Base-by-base conservation (phyloP, 2,329 filamentous ascomycete species). In the Alternaria brassicicola region DNA sequence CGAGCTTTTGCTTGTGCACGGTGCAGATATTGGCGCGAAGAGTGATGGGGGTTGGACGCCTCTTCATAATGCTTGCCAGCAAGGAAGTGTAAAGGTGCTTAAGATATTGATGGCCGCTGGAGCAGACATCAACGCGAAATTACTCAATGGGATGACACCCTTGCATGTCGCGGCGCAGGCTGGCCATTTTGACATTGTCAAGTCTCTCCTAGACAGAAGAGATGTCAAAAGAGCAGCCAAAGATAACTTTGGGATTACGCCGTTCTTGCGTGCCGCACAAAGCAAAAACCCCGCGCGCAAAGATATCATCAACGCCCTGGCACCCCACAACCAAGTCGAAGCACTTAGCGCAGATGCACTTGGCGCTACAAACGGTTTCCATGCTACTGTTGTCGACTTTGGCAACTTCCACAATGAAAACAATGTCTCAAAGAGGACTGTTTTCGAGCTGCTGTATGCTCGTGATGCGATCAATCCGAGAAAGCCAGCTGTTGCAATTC, bases 191-290 rank as follows among this genome's bases (percentile, higher is more conserved):
- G 70, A 72, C 6, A 64, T 78, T n/a, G 75, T 79, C 8, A 62
- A 76, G n/a, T 68, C 66, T 43, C 61, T 81, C 1, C 63, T 80
- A 3, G 68, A 74, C 36, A 60, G 73, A 10, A 72, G 68, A 17
- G 75, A 75, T 9, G 69, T 78, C 41, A 78, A 76, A 35, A 68
- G 77, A 17, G 63, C 72, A 6, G 71, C 74, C 2, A 77, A 78
- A 61, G 81, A 83, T 57, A 72, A 72, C 3, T 81, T 79, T 49
- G 79, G 80, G 12, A 78, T 77, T 28, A 81, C 79, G 2, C 78
- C 79, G 0, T 76, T 82, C 23, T 65, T 82, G 6, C 70, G 75
- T 12, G 79, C 80, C 6, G 79, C 79, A 12, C 75, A 75, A 46
- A 75, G 75, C 47, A 76, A 75, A 48, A 65, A 55, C 9, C 21